A percentile compares a stretch with the other conserved stretches of the same genome.
Evolutionary conservation across 345 rosid species (phyloP).

Genomic region (Mallotus nudiflorus): DNA sequence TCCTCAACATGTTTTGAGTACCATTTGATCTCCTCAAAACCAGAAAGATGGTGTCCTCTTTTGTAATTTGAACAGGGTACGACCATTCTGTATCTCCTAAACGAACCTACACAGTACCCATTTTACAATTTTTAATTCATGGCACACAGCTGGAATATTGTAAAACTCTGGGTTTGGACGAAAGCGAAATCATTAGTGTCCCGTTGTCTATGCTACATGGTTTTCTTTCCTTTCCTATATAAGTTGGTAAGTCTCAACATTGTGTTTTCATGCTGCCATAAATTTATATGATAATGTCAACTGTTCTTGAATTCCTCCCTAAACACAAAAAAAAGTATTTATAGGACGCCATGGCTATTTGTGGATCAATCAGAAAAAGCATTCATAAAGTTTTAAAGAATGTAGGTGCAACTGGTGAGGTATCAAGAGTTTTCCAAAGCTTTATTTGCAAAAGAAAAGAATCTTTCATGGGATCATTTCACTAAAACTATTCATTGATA

Average conservation of each 20-base stretch:
- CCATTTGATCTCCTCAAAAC: slow-evolving; percentile 68
- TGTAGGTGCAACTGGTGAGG: too few species aligned
- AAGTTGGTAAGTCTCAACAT: not conserved
- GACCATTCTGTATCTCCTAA: slow-evolving; percentile 89
- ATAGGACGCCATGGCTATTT: too few species aligned
- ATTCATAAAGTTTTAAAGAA: too few species aligned
- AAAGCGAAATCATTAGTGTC: not conserved
- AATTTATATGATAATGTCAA: not conserved
- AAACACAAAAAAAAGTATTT: too few species aligned
- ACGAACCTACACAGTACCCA: slow-evolving; percentile 52
- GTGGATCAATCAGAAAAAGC: too few species aligned
- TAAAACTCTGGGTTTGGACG: not conserved
- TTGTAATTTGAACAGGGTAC: slow-evolving; percentile 72
- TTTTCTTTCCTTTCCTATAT: not conserved
- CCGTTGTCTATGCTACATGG: too few species aligned
- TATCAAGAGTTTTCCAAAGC: too few species aligned
- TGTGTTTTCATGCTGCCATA: not conserved
- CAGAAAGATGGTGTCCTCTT: slow-evolving; percentile 86
- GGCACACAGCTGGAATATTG: not conserved
- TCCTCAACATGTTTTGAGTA: slow-evolving; percentile 53
- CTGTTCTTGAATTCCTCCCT: not conserved
- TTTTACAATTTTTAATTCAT: not conserved
- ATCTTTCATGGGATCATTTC: too few species aligned
- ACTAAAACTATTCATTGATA: too few species aligned
- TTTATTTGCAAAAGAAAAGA: too few species aligned